phyloP scores from a whole-genome alignment of 805 yeast genomes.

The Debaryomyces tyrocola region DNA sequence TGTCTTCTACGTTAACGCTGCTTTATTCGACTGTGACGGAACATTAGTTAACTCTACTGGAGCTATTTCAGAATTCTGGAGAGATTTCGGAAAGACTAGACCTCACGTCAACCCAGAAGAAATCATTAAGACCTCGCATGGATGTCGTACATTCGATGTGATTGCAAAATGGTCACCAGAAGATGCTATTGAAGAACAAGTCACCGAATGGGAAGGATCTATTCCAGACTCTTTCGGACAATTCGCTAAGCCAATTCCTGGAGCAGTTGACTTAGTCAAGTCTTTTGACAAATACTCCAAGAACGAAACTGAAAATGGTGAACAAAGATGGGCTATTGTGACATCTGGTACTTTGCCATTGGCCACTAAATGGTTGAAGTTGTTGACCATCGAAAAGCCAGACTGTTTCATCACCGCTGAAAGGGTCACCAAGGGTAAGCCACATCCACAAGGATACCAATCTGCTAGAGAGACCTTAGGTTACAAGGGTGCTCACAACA shows the following conservation, averaged over 20 bases:
- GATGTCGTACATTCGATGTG: slow-evolving; percentile 80
- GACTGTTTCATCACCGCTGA: slow-evolving; percentile 80
- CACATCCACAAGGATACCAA: slow-evolving; percentile 81
- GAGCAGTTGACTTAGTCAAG: slow-evolving; percentile 65
- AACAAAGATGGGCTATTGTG: slow-evolving; percentile 80
- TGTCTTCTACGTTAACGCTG: slow-evolving; percentile 43
- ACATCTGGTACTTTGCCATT: slow-evolving; percentile 78
- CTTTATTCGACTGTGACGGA: slow-evolving; percentile 84
- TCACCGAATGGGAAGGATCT: slow-evolving; percentile 63
- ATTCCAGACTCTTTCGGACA: slow-evolving; percentile 74
- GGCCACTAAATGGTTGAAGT: slow-evolving; percentile 76
- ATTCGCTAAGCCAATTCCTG: slow-evolving; percentile 72
- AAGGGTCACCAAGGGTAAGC: slow-evolving; percentile 78
- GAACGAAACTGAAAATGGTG: slow-evolving; percentile 38
- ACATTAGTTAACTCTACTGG: slow-evolving; percentile 81
- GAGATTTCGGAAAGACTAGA: slow-evolving; percentile 64
- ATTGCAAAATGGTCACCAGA: slow-evolving; percentile 74
- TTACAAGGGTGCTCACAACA: slow-evolving; percentile 31
- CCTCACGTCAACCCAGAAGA: slow-evolving; percentile 69
- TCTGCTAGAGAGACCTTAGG: slow-evolving; percentile 53
- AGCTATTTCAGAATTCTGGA: slow-evolving; percentile 84
- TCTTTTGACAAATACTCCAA: slow-evolving; percentile 50
- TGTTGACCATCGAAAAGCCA: slow-evolving; percentile 61
- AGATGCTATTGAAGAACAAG: slow-evolving; percentile 65
- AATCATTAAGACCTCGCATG: slow-evolving; percentile 75